Percentiles rank a stretch among this genome's conserved stretches.
Conservation (phyloP, 805 yeast species). For the Lipomyces spencermartinsiae region DNA sequence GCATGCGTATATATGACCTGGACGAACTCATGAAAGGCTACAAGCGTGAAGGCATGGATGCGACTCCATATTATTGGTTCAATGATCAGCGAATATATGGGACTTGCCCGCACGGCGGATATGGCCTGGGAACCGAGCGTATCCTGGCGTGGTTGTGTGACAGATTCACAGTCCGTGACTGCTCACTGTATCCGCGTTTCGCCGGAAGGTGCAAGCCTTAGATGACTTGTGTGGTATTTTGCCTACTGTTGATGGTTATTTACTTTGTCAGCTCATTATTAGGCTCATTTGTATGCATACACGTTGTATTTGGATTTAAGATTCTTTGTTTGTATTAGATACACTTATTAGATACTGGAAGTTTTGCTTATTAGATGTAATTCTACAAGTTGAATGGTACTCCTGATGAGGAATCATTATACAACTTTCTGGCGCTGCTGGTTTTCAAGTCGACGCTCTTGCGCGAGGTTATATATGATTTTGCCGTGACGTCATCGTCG, state of each 20-base stretch:
- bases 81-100: slow-evolving; percentile 96
- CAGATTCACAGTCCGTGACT: slow-evolving; percentile 97
- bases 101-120: slow-evolving; percentile 98
- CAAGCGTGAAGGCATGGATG: slow-evolving; percentile 87
- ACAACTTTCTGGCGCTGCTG: no score
- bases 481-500: not conserved
- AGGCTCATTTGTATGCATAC: not conserved
- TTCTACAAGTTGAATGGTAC: not conserved
- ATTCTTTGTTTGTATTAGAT: not conserved
- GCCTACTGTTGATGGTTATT: not conserved
- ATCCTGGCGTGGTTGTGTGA: slow-evolving; percentile 97
- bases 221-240: slow-evolving; percentile 14
- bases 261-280: not conserved
- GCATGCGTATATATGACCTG: slow-evolving; percentile 89
- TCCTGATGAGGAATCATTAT: not conserved
- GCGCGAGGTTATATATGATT: no score
- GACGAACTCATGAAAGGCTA: slow-evolving; percentile 89
- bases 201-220: slow-evolving; percentile 97
- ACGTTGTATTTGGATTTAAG: not conserved
- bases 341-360: not conserved
- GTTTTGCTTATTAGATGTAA: not conserved
- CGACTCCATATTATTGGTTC: slow-evolving; percentile 92
- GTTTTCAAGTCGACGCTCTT: no score
- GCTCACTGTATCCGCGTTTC: slow-evolving; percentile 96
- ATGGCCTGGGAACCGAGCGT: slow-evolving; percentile 98